phyloP scores from a whole-genome alignment of 495 filamentous ascomycete species.

The Immersiella caudata region DNA sequence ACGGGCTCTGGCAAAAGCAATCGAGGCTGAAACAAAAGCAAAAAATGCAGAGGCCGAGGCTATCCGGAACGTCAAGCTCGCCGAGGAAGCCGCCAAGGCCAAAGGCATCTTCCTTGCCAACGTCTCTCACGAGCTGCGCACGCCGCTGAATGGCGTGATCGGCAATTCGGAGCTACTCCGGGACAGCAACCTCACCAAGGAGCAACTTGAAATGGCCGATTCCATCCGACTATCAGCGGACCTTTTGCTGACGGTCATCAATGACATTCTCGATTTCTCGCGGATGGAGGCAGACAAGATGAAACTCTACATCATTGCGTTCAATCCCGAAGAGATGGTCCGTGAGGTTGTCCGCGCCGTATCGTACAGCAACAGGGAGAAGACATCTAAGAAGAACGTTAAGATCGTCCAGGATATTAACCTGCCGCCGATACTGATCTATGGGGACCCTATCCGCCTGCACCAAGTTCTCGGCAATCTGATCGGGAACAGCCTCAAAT shows the following conservation, averaged over 20 bases:
- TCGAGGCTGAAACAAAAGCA: conserved; percentile 79
- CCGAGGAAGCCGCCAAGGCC: conserved; percentile 87
- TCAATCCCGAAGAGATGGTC: conserved; percentile 84
- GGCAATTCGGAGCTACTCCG: conserved; percentile 87
- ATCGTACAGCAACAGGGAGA: conserved; percentile 80
- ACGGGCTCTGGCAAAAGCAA: conserved; percentile 74
- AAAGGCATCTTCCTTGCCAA: conserved; percentile 94
- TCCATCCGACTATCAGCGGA: conserved; percentile 90
- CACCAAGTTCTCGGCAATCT: conserved; percentile 94
- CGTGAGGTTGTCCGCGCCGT: conserved; percentile 84
- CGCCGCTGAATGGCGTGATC: conserved; percentile 87
- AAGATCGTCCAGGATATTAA: conserved; percentile 73
- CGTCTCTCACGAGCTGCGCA: conserved; percentile 84
- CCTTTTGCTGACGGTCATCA: conserved; percentile 88
- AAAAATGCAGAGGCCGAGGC: conserved; percentile 81
- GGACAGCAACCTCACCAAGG: conserved; percentile 71
- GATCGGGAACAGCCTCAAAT: conserved; percentile 92
- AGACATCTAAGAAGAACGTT: conserved; percentile 61
- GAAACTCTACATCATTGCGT: conserved; percentile 84
- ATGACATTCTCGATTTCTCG: conserved; percentile 92
- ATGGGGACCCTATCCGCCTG: conserved; percentile 85
- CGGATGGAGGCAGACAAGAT: conserved; percentile 95
- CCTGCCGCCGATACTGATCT: conserved; percentile 75
- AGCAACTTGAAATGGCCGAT: conserved; percentile 90
- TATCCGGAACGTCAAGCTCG: conserved; percentile 82